Base-by-base conservation (phyloP, 2,329 filamentous ascomycete genomes). In the Shiraia sp. region DNA sequence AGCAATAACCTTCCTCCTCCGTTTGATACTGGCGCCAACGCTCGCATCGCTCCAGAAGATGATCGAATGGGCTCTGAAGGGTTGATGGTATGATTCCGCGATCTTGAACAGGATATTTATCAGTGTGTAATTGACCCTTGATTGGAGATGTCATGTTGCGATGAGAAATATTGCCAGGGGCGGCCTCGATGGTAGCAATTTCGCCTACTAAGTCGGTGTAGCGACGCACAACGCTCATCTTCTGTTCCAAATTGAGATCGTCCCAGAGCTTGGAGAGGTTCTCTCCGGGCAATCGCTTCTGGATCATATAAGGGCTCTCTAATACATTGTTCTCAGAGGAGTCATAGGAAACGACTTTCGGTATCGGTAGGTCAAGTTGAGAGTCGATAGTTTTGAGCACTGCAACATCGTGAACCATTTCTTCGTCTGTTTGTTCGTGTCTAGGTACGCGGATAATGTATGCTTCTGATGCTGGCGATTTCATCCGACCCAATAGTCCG, bases 251-350 rank as follows among this genome's bases (percentile, higher is more conserved):
- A 7, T 39, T 53, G 6, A 55, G 24, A 0, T 17, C 16, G 5
- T 29, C 6, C 43, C 43, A 45, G 10, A 49, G 7, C 1, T 26
- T 3, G 10, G 12, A 7, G 1, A 53, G 38, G 12, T 26, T 19
- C 1, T 37, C 23, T 10, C 55, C 51, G 6, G 36, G 36, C 3
- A 56, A 36, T n/a, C 53, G 44, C 14, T 43, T 25, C 19, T 51
- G 51, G 22, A 54, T 26, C 39, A 51, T 47, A 15, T 48, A 56
- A 0, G 33, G 32, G 14, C 27, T 25, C 5, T 30, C 43, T 2
- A 53, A 25, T 3, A 28, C 28, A 25, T 45, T 53, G 26, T 36
- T 19, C 14, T 7, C 17, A 14, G 27, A 10, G 3, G 29, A 22
- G 6, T 40, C 19, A 19, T 29, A 38, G 13, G 19, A 6, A 12